Base-by-base conservation (phyloP, 768 basidiomycete genomes). In the Lentinula aciculospora region DNA sequence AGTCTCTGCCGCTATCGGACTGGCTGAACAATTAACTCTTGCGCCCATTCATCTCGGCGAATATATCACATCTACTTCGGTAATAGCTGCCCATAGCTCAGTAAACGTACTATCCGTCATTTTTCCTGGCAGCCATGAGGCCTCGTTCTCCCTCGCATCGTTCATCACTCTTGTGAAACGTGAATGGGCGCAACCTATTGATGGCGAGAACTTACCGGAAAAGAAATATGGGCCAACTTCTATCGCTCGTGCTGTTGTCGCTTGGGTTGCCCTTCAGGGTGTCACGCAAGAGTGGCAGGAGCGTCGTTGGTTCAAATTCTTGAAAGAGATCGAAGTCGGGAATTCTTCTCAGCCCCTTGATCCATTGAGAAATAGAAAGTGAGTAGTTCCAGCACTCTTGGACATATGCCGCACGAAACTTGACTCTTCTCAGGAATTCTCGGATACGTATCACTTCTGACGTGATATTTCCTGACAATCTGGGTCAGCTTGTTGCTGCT, bases 201-300 rank as follows among this genome's bases (percentile, higher is more conserved):
- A 74, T 13, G 79, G 79, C 27, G 76, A 79, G 12, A 74, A 74
- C 21, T 74, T 83, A 23, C 88, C 88, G 0, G 77, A 76, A 63
- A 81, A 78, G 59, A 78, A 78, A 42, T 88, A 82, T 62, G 81
- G 86, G 7, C 73, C 90, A 40, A 81, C 80, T 0, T 81, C 88
- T 58, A 78, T 90, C 13, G 82, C 82, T 19, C 77, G 81, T 57
- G 89, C 88, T 0, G 78, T 94, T 21, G 79, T 89, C 6, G 89
- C 84, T 0, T 93, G 90, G 89, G 86, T 86, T 4, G 82, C 88
- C 0, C 72, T 94, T 40, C 92, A 93, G 64, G 85, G 87, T 32
- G 84, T 90, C 42, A 94, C 92, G 0, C 83, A 86, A 64, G 84
- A 89, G 63, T 89, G 85, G 80, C 87, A 89, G 62, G 89, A 93